These are phyloP conservation scores for Candida gorgasii DNA, from an alignment of 805 yeast genomes.

Conservation along the genomic window DNA sequence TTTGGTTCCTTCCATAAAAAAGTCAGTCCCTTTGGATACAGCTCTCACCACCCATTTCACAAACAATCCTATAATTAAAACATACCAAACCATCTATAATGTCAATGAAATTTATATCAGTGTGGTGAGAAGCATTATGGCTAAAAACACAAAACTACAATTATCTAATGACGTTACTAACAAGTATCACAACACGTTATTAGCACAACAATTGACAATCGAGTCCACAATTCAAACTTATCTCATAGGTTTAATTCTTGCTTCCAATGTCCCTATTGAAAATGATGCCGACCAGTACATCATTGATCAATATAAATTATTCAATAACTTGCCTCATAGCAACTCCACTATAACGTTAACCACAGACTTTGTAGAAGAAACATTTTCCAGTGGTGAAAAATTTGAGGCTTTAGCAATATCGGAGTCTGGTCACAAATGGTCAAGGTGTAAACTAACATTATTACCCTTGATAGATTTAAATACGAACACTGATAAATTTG, in stretches of 20 bases:
- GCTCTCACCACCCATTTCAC: conserved; percentile 20
- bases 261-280: conserved; percentile 10
- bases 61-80: conserved; percentile 17
- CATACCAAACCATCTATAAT: conserved; percentile 23
- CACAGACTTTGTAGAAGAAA: conserved; percentile 34
- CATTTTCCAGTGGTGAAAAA: conserved; percentile 24
- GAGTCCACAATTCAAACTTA: conserved; percentile 18
- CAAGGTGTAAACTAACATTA: conserved; percentile 35
- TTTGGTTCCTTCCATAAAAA: conserved; percentile 1
- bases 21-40: background rate
- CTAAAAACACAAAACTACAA: conserved; percentile 6
- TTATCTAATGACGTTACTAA: background rate
- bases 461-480: conserved; percentile 37
- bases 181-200: background rate
- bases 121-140: conserved; percentile 10
- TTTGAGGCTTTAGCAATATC: conserved; percentile 25
- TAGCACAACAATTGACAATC: conserved; percentile 19
- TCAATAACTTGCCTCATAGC: conserved; percentile 12
- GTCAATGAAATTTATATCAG: conserved; percentile 23
- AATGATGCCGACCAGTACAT: conserved; percentile 18
- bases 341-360: conserved; percentile 24
- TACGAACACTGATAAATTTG: conserved; percentile 34
- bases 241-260: conserved; percentile 20
- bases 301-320: conserved; percentile 14
- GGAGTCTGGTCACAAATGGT: conserved; percentile 36